These are phyloP conservation scores for Euphorbia pulcherrima DNA, from an alignment of 345 rosid genomes.

Conservation along the genomic window DNA sequence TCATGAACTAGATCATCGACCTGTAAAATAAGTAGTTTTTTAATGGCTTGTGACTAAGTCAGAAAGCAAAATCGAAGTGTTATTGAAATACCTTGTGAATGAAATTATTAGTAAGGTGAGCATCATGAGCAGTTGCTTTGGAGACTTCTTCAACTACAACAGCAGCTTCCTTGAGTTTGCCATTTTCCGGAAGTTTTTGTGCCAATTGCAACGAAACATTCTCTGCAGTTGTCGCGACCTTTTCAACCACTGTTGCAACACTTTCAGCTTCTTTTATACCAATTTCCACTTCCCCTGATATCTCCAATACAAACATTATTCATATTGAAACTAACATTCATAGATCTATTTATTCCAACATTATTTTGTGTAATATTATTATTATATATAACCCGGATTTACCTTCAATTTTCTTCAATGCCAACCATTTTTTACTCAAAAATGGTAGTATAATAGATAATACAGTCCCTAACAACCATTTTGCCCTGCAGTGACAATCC, in stretches of 20 bases:
- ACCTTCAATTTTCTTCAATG: conserved; percentile 54
- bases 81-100: conserved; percentile 62
- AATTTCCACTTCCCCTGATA: conserved; percentile 32
- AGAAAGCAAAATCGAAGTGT: no score
- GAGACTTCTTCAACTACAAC: conserved; percentile 47
- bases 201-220: conserved; percentile 23
- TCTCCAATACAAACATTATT: neutral
- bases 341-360: no score
- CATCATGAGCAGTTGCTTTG: conserved; percentile 58
- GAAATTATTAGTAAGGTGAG: conserved; percentile 39
- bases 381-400: neutral
- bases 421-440: conserved; percentile 45
- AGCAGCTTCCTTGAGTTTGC: conserved; percentile 55
- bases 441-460: conserved; percentile 45
- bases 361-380: no score
- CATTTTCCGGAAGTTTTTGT: conserved; percentile 46
- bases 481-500: conserved; percentile 48
- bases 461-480: conserved; percentile 51
- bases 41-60: no score
- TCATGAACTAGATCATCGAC: conserved; percentile 52
- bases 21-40: no score
- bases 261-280: conserved; percentile 46
- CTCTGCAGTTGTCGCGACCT: conserved; percentile 31
- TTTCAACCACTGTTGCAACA: conserved; percentile 39
- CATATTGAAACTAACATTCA: neutral